These are phyloP conservation scores for Penicillium glabrum DNA, from an alignment of 2,329 filamentous ascomycete species.

Conservation along the genomic window DNA sequence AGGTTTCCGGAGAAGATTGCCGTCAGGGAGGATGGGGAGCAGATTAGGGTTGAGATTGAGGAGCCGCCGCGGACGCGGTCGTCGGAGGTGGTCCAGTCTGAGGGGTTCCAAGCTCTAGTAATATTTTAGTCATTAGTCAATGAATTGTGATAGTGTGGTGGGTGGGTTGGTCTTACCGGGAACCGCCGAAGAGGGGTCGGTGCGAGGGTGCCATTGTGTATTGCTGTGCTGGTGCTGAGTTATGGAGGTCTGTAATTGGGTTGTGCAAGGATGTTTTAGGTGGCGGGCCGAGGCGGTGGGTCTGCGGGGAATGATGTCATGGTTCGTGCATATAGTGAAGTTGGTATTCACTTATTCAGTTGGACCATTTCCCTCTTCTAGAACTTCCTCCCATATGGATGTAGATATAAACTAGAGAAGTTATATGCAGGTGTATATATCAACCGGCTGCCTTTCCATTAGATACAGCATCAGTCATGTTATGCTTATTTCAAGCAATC, in stretches of 20 bases:
- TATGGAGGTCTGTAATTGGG: neutral
- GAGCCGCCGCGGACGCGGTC: conserved; percentile 75
- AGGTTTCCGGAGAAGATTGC: conserved; percentile 66
- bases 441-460: neutral
- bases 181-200: conserved; percentile 19
- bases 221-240: neutral
- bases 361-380: too few species aligned
- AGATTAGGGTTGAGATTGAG: conserved; percentile 56
- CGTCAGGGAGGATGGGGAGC: conserved; percentile 32
- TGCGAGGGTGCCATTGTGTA: conserved; percentile 9
- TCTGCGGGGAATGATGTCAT: conserved; percentile 14
- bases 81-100: conserved; percentile 68
- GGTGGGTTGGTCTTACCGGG: conserved; percentile 3
- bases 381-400: too few species aligned
- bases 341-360: too few species aligned
- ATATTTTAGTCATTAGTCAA: too few species aligned
- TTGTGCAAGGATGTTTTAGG: neutral
- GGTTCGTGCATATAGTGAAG: neutral
- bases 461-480: neutral
- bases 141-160: too few species aligned
- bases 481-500: neutral
- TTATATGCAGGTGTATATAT: neutral
- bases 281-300: conserved; percentile 6
- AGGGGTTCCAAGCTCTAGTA: conserved; percentile 11
- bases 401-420: too few species aligned